Conservation (phyloP, 2,329 filamentous ascomycete genomes). For the Ceratocystis ficicola region DNA sequence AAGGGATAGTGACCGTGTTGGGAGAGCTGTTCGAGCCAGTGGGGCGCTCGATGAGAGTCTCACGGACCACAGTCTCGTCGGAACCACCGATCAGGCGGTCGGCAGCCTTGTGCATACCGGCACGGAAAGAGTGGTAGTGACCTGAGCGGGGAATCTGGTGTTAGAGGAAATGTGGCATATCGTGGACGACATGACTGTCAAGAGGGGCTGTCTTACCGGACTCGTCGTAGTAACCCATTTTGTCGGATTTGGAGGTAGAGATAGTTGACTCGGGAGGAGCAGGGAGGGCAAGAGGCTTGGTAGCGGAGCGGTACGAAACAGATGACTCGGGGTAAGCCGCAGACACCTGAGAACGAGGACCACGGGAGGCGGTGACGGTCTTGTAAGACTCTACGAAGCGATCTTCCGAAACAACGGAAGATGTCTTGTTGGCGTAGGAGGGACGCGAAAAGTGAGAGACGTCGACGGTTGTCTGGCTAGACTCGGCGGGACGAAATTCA, state of each 20-base stretch:
- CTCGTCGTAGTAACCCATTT: conserved; percentile 56
- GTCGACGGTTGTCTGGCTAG: conserved; percentile 36
- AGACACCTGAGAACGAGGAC: conserved; percentile 20
- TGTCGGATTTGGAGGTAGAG: conserved; percentile 25
- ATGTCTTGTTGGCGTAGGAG: conserved; percentile 16
- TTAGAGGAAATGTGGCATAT: conserved; percentile 6
- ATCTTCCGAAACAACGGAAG: conserved; percentile 20
- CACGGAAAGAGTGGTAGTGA: conserved; percentile 48
- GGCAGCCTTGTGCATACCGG: conserved; percentile 44
- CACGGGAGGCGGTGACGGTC: conserved; percentile 28
- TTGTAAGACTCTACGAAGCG: conserved; percentile 25
- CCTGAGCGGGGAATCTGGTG: conserved; percentile 30
- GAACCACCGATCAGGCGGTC: conserved; percentile 42
- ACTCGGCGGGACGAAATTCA: conserved; percentile 32
- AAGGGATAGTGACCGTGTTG: conserved; percentile 95
- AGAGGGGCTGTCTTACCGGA: conserved; percentile 37
- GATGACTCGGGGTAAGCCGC: conserved; percentile 20
- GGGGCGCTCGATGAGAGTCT: conserved; percentile 30
- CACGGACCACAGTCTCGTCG: conserved; percentile 34
- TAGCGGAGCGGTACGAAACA: conserved; percentile 15
- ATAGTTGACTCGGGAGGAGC: conserved; percentile 26
- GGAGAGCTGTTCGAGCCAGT: conserved; percentile 33
- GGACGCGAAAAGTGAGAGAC: conserved; percentile 18
- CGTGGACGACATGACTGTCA: not conserved
- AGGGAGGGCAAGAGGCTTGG: conserved; percentile 23